Evolutionary conservation across 2,329 filamentous ascomycete species (phyloP).

Genomic region (Fusarium globosum): DNA sequence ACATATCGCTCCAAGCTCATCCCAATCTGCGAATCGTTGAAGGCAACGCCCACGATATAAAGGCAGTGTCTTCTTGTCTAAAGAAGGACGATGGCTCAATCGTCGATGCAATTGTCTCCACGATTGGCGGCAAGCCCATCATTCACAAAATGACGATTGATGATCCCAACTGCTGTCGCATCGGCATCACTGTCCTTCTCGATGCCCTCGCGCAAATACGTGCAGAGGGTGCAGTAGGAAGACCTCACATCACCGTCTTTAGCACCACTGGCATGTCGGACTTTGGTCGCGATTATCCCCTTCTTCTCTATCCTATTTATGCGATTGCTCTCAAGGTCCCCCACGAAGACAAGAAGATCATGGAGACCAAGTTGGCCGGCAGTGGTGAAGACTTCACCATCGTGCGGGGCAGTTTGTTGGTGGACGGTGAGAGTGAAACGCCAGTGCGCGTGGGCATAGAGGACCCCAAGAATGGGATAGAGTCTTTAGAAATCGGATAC

Average conservation of each 20-base stretch:
- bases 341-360: slow-evolving; percentile 60
- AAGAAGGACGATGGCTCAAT: slow-evolving; percentile 44
- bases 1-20: slow-evolving; percentile 46
- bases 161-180: slow-evolving; percentile 61
- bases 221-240: slow-evolving; percentile 38
- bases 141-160: slow-evolving; percentile 52
- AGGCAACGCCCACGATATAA: slow-evolving; percentile 60
- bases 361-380: slow-evolving; percentile 53
- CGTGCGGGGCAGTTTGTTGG: slow-evolving; percentile 53
- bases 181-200: slow-evolving; percentile 57
- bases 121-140: slow-evolving; percentile 56
- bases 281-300: slow-evolving; percentile 55
- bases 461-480: slow-evolving; percentile 47
- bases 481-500: slow-evolving; percentile 57
- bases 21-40: slow-evolving; percentile 56
- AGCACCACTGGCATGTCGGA: slow-evolving; percentile 55
- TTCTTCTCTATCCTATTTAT: slow-evolving; percentile 58
- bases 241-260: slow-evolving; percentile 51
- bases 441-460: slow-evolving; percentile 55
- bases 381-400: slow-evolving; percentile 52
- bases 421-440: slow-evolving; percentile 43
- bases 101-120: slow-evolving; percentile 60
- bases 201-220: slow-evolving; percentile 50
- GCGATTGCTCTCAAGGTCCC: slow-evolving; percentile 53
- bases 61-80: slow-evolving; percentile 53